Conservation (phyloP, 2,329 filamentous ascomycete genomes). For the Simplicillium aogashimaense region DNA sequence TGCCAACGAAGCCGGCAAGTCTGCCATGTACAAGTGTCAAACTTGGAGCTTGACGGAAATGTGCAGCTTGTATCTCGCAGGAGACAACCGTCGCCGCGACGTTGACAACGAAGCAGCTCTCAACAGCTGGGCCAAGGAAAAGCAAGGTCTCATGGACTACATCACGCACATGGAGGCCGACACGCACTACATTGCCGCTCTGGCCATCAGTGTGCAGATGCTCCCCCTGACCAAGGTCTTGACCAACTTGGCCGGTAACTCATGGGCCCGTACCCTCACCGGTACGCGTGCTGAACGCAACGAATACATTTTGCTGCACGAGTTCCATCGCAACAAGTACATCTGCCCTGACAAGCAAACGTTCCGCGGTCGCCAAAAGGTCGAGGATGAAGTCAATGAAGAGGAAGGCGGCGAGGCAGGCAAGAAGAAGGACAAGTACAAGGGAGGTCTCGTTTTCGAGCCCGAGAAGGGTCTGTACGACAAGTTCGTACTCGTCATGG, state of each 20-base stretch:
- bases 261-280: constrained; percentile 91
- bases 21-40: constrained; percentile 92
- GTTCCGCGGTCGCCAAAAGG: constrained; percentile 64
- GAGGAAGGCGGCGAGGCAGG: constrained; percentile 56
- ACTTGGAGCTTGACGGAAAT: constrained; percentile 98
- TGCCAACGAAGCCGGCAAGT: constrained; percentile 94
- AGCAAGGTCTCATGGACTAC: constrained; percentile 84
- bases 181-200: constrained; percentile 88
- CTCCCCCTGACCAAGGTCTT: constrained; percentile 88
- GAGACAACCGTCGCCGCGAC: constrained; percentile 64
- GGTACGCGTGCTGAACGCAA: constrained; percentile 96
- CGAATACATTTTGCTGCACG: constrained; percentile 96
- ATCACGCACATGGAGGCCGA: constrained; percentile 90
- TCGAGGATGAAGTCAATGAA: constrained; percentile 59
- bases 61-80: constrained; percentile 80
- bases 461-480: constrained; percentile 96
- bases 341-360: constrained; percentile 93
- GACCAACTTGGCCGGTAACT: constrained; percentile 94
- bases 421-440: constrained; percentile 99
- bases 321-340: constrained; percentile 94
- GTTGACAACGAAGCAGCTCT: constrained; percentile 82
- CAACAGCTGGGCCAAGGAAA: constrained; percentile 69
- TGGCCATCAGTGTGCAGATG: constrained; percentile 84
- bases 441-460: constrained; percentile 96
- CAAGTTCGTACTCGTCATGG: constrained; percentile 98